Evolutionary conservation across 1,284 basidiomycete genomes (phyloP), one percentile per base, ranked within the genome.

Genomic region (Ustilago esculenta): DNA sequence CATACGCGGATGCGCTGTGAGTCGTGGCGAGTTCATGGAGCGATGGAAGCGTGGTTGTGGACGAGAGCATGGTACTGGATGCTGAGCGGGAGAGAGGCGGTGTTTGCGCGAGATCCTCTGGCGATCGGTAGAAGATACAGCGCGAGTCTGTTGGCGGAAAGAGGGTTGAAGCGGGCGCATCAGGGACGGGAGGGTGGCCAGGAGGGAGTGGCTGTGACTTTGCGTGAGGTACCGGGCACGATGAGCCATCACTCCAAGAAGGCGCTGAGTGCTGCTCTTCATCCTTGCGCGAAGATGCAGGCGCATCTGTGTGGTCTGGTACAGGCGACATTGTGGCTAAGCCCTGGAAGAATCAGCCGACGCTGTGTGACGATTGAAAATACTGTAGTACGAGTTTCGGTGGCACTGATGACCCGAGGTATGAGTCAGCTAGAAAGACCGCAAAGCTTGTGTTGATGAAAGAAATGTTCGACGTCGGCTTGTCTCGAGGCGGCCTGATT

Each of bases 51-150:
- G 55, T 60, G 1, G 54, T 21, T 2, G 64, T 63, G 21, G 61
- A 57, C 4, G 69, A 59, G 25, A 65, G 44, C 49, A 71, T 60
- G 17, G 54, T 36, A 0, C 68, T 56, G 1, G 67, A 75, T 4
- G 52, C 48, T 3, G 64, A 56, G 17, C 70, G 52, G 18, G 76
- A 77, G 24, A 77, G 61, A 10, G 75, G 73, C 20, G 76, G 75
- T 29, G 76, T 77, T 41, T 59, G 56, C 1, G 61, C 56, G 11
- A 68, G 49, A 36, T 81, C 79, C 6, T 80, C 79, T 20, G 67
- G 55, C 14, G 76, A 73, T 15, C 80, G 73, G 54, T 70, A 80
- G 39, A 81, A 81, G 63, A 81, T 74, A 58, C 80, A 81, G 27
- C 72, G 63, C 18, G 65, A 57, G 41, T 58, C 79, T 2, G 73